Base-by-base conservation (phyloP, 495 filamentous ascomycete genomes). In the Hypoxylon fuscum region DNA sequence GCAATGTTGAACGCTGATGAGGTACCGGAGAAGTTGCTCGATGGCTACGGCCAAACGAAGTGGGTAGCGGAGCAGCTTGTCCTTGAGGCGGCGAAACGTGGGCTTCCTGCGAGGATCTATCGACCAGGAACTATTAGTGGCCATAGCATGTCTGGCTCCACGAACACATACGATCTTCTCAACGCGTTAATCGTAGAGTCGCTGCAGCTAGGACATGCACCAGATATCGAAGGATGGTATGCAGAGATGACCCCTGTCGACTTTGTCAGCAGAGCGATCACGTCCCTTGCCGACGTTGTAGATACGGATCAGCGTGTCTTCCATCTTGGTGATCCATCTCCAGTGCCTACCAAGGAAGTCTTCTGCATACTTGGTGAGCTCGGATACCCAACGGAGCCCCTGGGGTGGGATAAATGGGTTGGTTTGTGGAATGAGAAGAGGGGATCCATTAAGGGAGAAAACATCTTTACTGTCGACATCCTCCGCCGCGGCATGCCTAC, bases 171-270 rank as follows among this genome's bases (percentile, higher is more conserved):
- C 74, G 87, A 89, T 79, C 76, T 90, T 5, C 73, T 90, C 10
- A 84, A 82, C 57, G 87, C 87, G 0, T 58, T 90, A 48, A 76
- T 89, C 18, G 85, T 90, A 1, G 87, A 90, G 62, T 89, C 87
- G 6, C 80, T 89, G 29, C 81, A 83, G 23, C 64, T 90, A 0
- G 86, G 87, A 17, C 82, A 81, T 49, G 80, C 80, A 3, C 87
- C 87, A 0, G 81, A 87, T 49, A 83, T 89, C 18, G 77, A 84
- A 31, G 86, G 84, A 47, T 89, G 87, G 87, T 81, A 83, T 22
- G 85, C 85, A 0, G 87, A 90, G 72, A 89, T 89, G 86, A 89
- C 87, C 2, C 87, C 87, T 0, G 87, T 87, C 2, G 87, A 90
- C 71, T 88, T 88, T 50, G 84, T 89, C 50, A 87, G 83, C 71